These are phyloP conservation scores for Parmelia sp. DNA, from an alignment of 495 filamentous ascomycete species.

Conservation along the genomic window DNA sequence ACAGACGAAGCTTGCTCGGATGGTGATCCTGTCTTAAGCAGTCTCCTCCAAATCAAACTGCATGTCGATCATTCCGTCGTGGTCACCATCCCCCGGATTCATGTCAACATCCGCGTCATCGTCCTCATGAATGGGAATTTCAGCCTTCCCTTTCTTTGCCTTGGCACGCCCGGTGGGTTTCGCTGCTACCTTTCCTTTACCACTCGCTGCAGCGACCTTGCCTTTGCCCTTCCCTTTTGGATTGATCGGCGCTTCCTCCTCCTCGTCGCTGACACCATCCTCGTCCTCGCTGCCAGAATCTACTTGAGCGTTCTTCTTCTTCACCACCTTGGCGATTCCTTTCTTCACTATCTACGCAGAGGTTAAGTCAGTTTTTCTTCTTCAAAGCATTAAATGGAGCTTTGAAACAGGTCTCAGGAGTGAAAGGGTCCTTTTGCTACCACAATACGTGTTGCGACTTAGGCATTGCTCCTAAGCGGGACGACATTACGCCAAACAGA, in stretches of 20 bases:
- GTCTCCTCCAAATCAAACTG: not conserved
- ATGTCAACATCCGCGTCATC: conserved; percentile 1
- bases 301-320: not conserved
- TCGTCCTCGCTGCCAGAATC: not conserved
- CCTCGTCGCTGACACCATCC: not conserved
- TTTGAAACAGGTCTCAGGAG: no score
- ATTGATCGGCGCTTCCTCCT: not conserved
- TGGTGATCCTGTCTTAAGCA: not conserved
- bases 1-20: not conserved
- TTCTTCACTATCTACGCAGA: conserved; percentile 7
- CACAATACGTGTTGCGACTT: no score
- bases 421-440: no score
- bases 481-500: no score
- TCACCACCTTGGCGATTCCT: conserved; percentile 14
- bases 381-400: no score
- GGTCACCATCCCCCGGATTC: not conserved
- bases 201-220: not conserved
- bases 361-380: no score
- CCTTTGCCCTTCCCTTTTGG: not conserved
- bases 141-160: not conserved
- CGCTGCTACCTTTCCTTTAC: conserved; percentile 5
- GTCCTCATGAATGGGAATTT: not conserved
- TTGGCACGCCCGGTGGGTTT: not conserved
- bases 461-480: no score
- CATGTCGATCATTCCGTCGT: not conserved